Evolutionary conservation across 179 eudicot species (phyloP).

Genomic region (Spinacia oleracea): DNA sequence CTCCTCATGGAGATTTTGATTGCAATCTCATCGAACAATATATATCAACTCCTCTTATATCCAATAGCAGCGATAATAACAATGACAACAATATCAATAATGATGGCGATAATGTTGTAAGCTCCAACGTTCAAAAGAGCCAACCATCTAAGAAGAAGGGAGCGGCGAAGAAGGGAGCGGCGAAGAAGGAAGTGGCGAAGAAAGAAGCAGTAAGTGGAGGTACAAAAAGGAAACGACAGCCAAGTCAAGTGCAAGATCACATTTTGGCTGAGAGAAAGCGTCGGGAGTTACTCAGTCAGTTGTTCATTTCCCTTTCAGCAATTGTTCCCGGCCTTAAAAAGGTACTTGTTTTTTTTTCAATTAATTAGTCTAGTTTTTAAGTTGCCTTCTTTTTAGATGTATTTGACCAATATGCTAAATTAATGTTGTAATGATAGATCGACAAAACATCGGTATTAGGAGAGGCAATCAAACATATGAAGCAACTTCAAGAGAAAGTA

Average conservation of each 20-base stretch:
- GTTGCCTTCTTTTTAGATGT: too few relatives aligned
- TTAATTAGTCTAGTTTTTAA: too few relatives aligned
- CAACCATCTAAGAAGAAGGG: not conserved
- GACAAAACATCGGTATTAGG: conserved; percentile 42
- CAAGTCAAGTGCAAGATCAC: conserved; percentile 13
- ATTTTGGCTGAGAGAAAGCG: conserved; percentile 19
- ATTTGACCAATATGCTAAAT: too few relatives aligned
- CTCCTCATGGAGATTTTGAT: conserved; percentile 3
- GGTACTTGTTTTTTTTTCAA: conserved; percentile 17
- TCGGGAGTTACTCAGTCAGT: conserved; percentile 33
- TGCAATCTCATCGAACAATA: not conserved
- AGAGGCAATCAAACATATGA: conserved; percentile 42
- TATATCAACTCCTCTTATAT: not conserved
- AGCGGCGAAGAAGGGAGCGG: too few relatives aligned
- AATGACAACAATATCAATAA: not conserved
- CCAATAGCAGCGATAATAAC: not conserved
- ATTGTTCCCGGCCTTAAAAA: conserved; percentile 48
- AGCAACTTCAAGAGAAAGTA: conserved; percentile 28
- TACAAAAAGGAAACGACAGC: not conserved
- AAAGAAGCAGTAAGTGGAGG: not conserved
- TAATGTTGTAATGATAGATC: not conserved
- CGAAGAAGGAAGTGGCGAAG: not conserved
- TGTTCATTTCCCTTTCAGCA: conserved; percentile 40
- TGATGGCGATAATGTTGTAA: not conserved
- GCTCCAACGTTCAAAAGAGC: not conserved